Percentiles rank a stretch among this genome's conserved stretches.
These are phyloP conservation scores for Spizellomyces sp. DNA, from an alignment of 192 early-diverging fungal species.

Conservation along the genomic window DNA sequence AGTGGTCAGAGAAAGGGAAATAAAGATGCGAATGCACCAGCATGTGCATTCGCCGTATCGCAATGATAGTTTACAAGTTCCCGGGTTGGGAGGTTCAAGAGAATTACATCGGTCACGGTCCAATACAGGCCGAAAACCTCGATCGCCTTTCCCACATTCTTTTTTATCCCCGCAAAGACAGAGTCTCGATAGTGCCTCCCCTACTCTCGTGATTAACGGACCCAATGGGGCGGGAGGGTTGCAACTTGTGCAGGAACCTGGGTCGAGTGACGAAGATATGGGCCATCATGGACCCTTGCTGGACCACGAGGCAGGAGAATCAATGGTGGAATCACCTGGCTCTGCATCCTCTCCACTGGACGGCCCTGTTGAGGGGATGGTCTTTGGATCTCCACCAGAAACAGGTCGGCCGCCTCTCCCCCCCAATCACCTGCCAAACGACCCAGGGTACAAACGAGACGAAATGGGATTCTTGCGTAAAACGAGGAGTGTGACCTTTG, in stretches of 20 bases:
- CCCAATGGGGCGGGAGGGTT: neutral
- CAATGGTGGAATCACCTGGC: neutral
- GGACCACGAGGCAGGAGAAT: too few relatives aligned
- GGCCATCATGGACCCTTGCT: too few relatives aligned
- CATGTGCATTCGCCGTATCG: conserved; percentile 12
- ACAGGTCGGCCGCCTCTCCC: neutral
- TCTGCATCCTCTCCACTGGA: neutral
- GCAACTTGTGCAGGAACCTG: neutral
- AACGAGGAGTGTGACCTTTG: conserved; percentile 25
- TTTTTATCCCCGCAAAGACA: neutral
- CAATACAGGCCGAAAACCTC: conserved; percentile 20
- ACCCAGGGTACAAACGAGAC: neutral
- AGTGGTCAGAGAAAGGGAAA: conserved; percentile 31
- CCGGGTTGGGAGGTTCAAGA: neutral
- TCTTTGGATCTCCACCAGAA: neutral
- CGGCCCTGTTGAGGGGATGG: neutral
- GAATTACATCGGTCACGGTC: neutral
- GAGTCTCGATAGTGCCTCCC: neutral
- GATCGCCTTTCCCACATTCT: neutral
- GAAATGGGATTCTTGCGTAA: conserved; percentile 18
- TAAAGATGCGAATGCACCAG: neutral
- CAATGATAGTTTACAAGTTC: neutral
- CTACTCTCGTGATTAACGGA: too few relatives aligned
- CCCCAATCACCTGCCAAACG: neutral
- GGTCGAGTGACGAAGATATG: neutral